Evolutionary conservation across 2,329 filamentous ascomycete genomes (phyloP).

Genomic region (Curvularia lunata): DNA sequence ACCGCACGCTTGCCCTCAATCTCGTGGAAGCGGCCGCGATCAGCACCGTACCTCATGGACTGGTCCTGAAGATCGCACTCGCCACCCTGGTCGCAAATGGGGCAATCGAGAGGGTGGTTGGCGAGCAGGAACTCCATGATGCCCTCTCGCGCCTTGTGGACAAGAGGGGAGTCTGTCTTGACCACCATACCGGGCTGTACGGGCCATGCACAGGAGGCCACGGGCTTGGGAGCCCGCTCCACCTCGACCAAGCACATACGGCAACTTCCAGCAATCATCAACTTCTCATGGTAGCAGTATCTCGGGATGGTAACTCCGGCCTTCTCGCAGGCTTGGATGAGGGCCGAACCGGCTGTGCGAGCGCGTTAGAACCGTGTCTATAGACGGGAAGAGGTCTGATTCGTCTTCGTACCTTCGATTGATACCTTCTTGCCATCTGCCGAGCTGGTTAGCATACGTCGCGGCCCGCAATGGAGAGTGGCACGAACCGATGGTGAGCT

Average conservation of each 20-base stretch:
- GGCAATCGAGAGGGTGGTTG: slow-evolving; percentile 95
- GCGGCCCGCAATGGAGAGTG: slow-evolving; percentile 30
- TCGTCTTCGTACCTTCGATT: slow-evolving; percentile 76
- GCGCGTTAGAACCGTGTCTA: slow-evolving; percentile 36
- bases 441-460: slow-evolving; percentile 45
- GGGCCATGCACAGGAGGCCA: slow-evolving; percentile 98
- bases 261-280: slow-evolving; percentile 99
- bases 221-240: slow-evolving; percentile 92
- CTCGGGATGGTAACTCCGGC: slow-evolving; percentile 88
- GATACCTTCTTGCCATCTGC: slow-evolving; percentile 97
- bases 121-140: slow-evolving; percentile 98
- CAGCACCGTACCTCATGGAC: slow-evolving; percentile 97
- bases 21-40: slow-evolving; percentile 97
- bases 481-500: slow-evolving; percentile 87
- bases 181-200: slow-evolving; percentile 99
- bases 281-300: slow-evolving; percentile 99
- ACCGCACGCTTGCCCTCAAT: slow-evolving; percentile 94
- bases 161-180: slow-evolving; percentile 94
- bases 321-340: slow-evolving; percentile 99
- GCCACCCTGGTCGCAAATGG: slow-evolving; percentile 97
- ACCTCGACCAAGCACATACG: slow-evolving; percentile 99
- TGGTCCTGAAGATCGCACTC: slow-evolving; percentile 99
- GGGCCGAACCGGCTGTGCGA: slow-evolving; percentile 81
- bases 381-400: slow-evolving; percentile 16
- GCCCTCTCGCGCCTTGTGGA: slow-evolving; percentile 97